Evolutionary conservation across 306 rosid genomes (phyloP), one percentile per base, ranked within the genome.

Genomic region (Casuarina cunninghamiana): DNA sequence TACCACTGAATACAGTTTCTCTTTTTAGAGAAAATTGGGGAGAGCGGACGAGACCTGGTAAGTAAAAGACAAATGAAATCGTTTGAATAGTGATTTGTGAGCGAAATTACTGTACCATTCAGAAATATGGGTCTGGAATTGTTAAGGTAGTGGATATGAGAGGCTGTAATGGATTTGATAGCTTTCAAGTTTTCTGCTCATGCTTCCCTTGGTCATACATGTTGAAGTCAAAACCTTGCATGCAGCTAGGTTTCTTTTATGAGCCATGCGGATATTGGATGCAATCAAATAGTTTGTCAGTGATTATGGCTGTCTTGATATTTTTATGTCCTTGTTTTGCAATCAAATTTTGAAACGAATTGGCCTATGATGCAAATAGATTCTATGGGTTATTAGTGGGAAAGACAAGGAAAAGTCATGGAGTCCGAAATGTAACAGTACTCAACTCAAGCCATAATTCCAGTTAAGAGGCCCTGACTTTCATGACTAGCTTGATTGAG

Each of bases 111-210:
- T 49, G 0, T 66, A 16, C 17, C 43, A 13, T 62, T 37, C 44
- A 37, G 68, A 37, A 12, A 35, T 10, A 37, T 2, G 19, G 43
- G n/a, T 35, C 68, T 66, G 10, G 71, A 38, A 41, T 66, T 66
- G 48, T 39, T 66, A 26, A 26, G 32, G 32, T 26, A 26, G 32
- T 26, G 32, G 32, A 26, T 41, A 32, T n/a, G 3, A 41, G 32
- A 41, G 42, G 50, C n/a, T 66, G 71, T n/a, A 41, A 66, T n/a
- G 50, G 71, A 41, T 41, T 66, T 66, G 48, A n/a, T 66, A 41
- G 21, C 50, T 41, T 26, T 41, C 46, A 3, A 41, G 49, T 41
- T 42, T 42, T 41, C 13, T 66, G 12, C 50, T 66, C 48, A 0
- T 41, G 49, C 49, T 66, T 13, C 50, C 42, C 17, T 7, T 2